Evolutionary conservation across 2,329 filamentous ascomycete species (phyloP).

Genomic region (Claviceps africana): DNA sequence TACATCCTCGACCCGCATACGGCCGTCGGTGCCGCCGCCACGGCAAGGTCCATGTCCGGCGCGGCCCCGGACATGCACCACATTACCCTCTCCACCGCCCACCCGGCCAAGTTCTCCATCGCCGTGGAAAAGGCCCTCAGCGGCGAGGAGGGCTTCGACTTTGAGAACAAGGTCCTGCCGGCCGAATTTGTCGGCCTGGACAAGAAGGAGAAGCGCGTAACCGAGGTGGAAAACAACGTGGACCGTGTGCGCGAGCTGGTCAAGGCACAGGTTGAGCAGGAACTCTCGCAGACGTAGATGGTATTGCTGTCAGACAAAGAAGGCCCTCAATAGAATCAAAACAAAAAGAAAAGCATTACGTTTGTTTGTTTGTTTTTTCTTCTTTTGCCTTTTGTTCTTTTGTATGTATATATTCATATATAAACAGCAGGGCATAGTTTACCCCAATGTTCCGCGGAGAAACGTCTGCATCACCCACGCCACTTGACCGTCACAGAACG

Average conservation of each 20-base stretch:
- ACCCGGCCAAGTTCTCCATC: constrained; percentile 85
- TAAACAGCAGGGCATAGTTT: no score
- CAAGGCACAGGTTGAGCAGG: constrained; percentile 55
- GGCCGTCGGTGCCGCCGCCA: constrained; percentile 70
- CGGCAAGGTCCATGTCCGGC: constrained; percentile 51
- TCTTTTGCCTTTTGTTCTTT: not conserved
- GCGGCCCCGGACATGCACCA: constrained; percentile 43
- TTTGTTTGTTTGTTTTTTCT: no score
- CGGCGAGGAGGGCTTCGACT: constrained; percentile 58
- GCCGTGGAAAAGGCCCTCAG: constrained; percentile 71
- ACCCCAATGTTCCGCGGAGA: no score
- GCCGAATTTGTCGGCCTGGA: constrained; percentile 70
- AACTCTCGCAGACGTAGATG: constrained; percentile 28
- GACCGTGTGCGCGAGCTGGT: constrained; percentile 63
- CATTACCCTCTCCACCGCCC: constrained; percentile 81
- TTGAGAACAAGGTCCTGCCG: constrained; percentile 61
- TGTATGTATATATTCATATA: no score
- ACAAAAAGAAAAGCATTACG: constrained; percentile 1
- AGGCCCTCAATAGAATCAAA: not conserved
- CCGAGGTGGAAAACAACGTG: constrained; percentile 56
- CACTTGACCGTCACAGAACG: no score
- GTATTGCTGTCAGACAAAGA: no score
- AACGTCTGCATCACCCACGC: no score
- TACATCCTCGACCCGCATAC: constrained; percentile 92
- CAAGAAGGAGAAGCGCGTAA: constrained; percentile 60